Conservation (phyloP, 2,329 filamentous ascomycete species). For the Zelopaecilomyces penicillatus region DNA sequence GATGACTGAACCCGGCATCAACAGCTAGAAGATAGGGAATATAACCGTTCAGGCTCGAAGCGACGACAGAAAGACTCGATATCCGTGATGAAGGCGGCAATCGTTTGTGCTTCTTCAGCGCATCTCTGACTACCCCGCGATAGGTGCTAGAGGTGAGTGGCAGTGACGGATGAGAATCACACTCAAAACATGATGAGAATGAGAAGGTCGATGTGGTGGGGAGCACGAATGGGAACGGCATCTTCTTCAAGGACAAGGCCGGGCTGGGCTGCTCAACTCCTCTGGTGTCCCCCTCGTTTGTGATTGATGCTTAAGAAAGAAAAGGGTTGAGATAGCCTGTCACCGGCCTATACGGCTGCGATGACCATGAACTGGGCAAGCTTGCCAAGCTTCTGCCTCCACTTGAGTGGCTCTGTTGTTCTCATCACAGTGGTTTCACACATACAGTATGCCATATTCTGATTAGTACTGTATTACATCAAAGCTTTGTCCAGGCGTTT, state of each 20-base stretch:
- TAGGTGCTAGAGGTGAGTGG: slow-evolving; percentile 74
- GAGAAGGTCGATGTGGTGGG: slow-evolving; percentile 85
- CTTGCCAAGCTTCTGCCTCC: too few relatives aligned
- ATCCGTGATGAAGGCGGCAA: slow-evolving; percentile 64
- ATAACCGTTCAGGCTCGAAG: slow-evolving; percentile 65
- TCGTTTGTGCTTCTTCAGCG: slow-evolving; percentile 82
- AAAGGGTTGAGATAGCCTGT: not conserved
- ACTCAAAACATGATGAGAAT: slow-evolving; percentile 68
- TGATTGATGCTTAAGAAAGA: not conserved
- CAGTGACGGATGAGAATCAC: slow-evolving; percentile 80
- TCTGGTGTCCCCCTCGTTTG: too few relatives aligned
- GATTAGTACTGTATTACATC: too few relatives aligned
- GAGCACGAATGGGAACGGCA: slow-evolving; percentile 85
- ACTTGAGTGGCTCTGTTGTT: too few relatives aligned
- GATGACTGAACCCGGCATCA: slow-evolving; percentile 59
- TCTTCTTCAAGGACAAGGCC: slow-evolving; percentile 29
- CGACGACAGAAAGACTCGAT: slow-evolving; percentile 60
- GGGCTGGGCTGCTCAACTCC: too few relatives aligned
- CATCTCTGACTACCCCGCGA: slow-evolving; percentile 73
- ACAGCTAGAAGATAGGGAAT: slow-evolving; percentile 76
- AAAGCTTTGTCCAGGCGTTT: too few relatives aligned
- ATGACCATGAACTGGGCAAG: too few relatives aligned
- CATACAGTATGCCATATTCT: too few relatives aligned
- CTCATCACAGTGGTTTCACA: too few relatives aligned
- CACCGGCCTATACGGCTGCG: too few relatives aligned